Evolutionary conservation across 2,329 filamentous ascomycete genomes (phyloP), one percentile per base, ranked within the genome.

Genomic region (Pseudogymnoascus sp.): DNA sequence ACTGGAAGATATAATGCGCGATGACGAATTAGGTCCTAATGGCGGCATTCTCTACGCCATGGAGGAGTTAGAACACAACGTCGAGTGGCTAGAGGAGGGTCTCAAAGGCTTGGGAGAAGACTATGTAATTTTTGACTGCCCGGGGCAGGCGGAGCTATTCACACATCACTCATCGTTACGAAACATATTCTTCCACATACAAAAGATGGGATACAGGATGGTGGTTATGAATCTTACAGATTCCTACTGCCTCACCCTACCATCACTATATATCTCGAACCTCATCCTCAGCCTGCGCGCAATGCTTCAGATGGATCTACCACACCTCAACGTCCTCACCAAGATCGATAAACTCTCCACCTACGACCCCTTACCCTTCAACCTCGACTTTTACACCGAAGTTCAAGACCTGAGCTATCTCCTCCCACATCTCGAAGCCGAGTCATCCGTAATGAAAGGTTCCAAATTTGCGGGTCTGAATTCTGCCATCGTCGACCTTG

Each of bases 271-370:
- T 76, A 89, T 99, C 64, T 96, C 93, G 68, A 94, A 95, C 69
- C 82, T 99, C 63, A 87, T 99, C 62, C 86, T 99, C 25, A 93
- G 92, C 62, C 85, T 99, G 66, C 89, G 94, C 67, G 92, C 91
- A 69, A 99, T 99, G 93, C 86, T 99, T 61, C 94, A 97, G 77
- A 93, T 99, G 84, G 94, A 97, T 72, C 89, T 97, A 65, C 92
- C 94, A 0, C 91, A 97, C 72, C 81, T 99, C 68, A 99, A 99
- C 71, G 90, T 99, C 65, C 83, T 99, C 27, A 97, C 92, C 63
- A 99, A 99, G 77, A 96, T 99, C 76, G 94, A 99, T 76, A 97
- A 97, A 72, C 81, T 99, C 61, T 80, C 87, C 36, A 85, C 88
- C 60, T 97, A 96, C 71, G 88, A 91, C 55, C 85, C 90, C 27